phyloP scores from a whole-genome alignment of 2,329 filamentous ascomycete genomes.

The Neobulgaria alba region DNA sequence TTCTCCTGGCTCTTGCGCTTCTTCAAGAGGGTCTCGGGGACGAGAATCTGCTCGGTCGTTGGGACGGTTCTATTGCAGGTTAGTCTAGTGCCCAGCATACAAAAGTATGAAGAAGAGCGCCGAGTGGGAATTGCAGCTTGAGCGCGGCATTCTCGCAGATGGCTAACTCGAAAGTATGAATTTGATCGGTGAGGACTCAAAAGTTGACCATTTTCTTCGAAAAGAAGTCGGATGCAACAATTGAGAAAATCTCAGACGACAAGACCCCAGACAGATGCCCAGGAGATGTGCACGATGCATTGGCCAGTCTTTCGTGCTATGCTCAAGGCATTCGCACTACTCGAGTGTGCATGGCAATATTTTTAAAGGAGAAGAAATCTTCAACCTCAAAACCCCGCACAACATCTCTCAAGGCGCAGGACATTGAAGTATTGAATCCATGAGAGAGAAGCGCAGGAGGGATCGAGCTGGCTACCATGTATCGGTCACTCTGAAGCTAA shows the following conservation, averaged over 20 bases:
- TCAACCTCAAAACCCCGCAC: slow-evolving; percentile 72
- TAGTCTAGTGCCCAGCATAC: slow-evolving; percentile 65
- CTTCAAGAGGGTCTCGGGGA: slow-evolving; percentile 99
- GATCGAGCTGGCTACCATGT: slow-evolving; percentile 66
- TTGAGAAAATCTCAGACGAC: slow-evolving; percentile 57
- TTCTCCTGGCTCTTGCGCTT: slow-evolving; percentile 99
- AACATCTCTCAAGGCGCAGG: slow-evolving; percentile 49
- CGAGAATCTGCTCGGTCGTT: slow-evolving; percentile 89
- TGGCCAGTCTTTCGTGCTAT: slow-evolving; percentile 15
- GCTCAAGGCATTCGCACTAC: slow-evolving; percentile 17
- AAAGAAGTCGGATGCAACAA: slow-evolving; percentile 14
- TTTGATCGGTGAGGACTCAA: slow-evolving; percentile 67
- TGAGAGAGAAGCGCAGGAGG: slow-evolving; percentile 57
- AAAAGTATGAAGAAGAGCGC: slow-evolving; percentile 60
- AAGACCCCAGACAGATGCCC: slow-evolving; percentile 56
- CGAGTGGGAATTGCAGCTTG: slow-evolving; percentile 86
- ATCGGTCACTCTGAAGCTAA: slow-evolving; percentile 34
- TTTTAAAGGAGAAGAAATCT: slow-evolving; percentile 69
- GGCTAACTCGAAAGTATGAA: slow-evolving; percentile 69
- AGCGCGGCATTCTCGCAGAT: slow-evolving; percentile 84
- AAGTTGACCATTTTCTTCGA: slow-evolving; percentile 21
- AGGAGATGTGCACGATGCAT: slow-evolving; percentile 35
- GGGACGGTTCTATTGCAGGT: slow-evolving; percentile 82
- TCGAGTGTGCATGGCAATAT: slow-evolving; percentile 50
- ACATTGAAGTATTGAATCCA: slow-evolving; percentile 37